Evolutionary conservation across 129 eudicot species (phyloP), one percentile per base, ranked within the genome.

Genomic region (Flaveria linearis): DNA sequence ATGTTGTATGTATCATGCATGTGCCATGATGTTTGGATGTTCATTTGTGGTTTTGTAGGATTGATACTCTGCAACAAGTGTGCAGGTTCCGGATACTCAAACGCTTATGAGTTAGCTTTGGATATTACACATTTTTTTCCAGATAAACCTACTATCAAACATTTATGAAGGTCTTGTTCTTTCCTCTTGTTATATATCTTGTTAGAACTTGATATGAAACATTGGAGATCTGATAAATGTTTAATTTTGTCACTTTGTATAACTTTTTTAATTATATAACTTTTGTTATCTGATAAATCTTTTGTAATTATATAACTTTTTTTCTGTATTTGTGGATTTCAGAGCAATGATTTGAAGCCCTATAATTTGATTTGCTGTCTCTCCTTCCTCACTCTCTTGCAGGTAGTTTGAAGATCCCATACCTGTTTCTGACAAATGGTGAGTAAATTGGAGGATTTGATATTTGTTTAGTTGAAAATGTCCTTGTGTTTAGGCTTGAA

Each of bases 1-100:
- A 33, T 20, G 20, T 2, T 45, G 12, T 47, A 50, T 45, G 16
- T 46, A 70, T 58, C n/a, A 57, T 42, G 41, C n/a, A n/a, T n/a
- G n/a, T n/a, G n/a, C n/a, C 50, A 52, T 72, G 58, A 63, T 78
- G 57, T 79, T 41, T 41, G 26, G 52, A 45, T 55, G 25, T 73
- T 72, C 12, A 23, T 36, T 55, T 81, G 53, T 82, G 74, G 1
- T 64, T 76, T 63, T 85, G 79, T 79, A 91, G 96, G 97, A 60
- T 75, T 91, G 84, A 72, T 91, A 79, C 87, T 91, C 51, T 91
- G 97, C 88, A 91, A 89, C 85, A 91, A 82, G 75, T 91, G 97
- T 82, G 96, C 76, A 65, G 97, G 97, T 57, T 89, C 96, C 11
- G 96, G 97, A 72, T 89, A 91, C 78, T 85, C 97, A 89, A 80